Base-by-base conservation (phyloP, 192 early-diverging fungal species). In the Diversispora epigaea region DNA sequence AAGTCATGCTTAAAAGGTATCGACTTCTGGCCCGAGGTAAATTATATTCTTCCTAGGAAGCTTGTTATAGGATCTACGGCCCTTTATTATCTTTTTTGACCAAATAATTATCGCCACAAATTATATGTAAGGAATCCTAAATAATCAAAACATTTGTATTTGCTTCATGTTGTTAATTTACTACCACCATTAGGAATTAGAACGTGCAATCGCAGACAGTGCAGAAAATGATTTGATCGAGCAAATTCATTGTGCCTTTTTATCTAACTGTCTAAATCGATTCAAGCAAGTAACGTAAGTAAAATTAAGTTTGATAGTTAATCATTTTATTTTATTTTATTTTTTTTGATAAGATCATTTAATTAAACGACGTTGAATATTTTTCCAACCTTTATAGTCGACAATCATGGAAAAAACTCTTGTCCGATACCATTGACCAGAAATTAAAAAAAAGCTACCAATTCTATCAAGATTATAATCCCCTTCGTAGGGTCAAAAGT, bases 21-120 rank as follows among this genome's bases (percentile, higher is more conserved):
- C 32, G 70, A 72, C 19, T 72, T 72, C 21, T 72, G 70, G 70
- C 70, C 70, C 15, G 70, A 72, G 56, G 70, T 72, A 58, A 72
- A 21, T 61, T 19, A 4, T 61, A 32, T 32, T 61, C 25, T 32
- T 32, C 25, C 25, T 32, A 2, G 2, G 25, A 32, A 32, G 25
- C 25, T 32, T 32, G 25, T 32, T 32, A 32, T 32, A 32, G 25
- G 25, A 32, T 61, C 17, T 12, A 60, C 17, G 32, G 12, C 11
- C 58, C 9, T 45, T 15, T 68, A 68, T 45, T 49, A 22, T 45
- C 46, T 8, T 49, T 49, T 17, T 49, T 50, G 15, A 12, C 49
- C n/a, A 50, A 50, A 15, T 44, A 50, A 50, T 54, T 54, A 17
- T 54, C 14, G 50, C 14, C 12, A 17, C 50, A 54, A 54, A 54